Conservation (phyloP, 345 rosid species). For the Hevea brasiliensis region DNA sequence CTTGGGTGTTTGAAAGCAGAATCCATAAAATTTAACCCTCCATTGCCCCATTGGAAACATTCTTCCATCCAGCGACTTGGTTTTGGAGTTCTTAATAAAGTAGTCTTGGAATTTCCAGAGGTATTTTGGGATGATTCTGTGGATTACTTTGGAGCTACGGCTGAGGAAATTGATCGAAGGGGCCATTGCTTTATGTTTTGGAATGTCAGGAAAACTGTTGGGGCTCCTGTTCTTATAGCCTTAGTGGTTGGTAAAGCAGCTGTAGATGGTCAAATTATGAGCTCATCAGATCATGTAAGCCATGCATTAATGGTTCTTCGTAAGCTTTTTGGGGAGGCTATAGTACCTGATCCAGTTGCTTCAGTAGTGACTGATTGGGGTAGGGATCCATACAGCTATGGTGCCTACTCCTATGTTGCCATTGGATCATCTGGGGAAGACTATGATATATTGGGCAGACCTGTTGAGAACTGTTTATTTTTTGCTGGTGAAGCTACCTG, state of each 20-base stretch:
- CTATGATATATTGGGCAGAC: conserved; percentile 91
- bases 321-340: conserved; percentile 84
- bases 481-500: conserved; percentile 99
- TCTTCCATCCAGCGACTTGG: conserved; percentile 92
- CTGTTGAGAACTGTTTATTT: conserved; percentile 88
- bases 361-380: conserved; percentile 99
- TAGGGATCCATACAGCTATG: conserved; percentile 92
- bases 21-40: conserved; percentile 78
- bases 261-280: conserved; percentile 62
- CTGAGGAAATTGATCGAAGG: conserved; percentile 81
- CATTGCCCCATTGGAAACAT: conserved; percentile 89
- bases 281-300: conserved; percentile 71
- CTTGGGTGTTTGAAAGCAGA: conserved; percentile 99
- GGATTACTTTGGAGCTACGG: conserved; percentile 99
- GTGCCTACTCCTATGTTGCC: conserved; percentile 99
- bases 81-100: conserved; percentile 97
- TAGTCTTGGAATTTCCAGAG: conserved; percentile 79
- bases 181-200: conserved; percentile 99
- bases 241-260: conserved; percentile 98
- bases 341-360: conserved; percentile 94
- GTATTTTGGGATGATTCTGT: conserved; percentile 98
- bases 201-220: conserved; percentile 94
- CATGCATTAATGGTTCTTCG: conserved; percentile 92
- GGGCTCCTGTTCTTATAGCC: conserved; percentile 98
- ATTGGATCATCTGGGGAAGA: conserved; percentile 99